phyloP scores from a whole-genome alignment of 1,139 yeast genomes.

The Pneumocystis oryctolagi region DNA sequence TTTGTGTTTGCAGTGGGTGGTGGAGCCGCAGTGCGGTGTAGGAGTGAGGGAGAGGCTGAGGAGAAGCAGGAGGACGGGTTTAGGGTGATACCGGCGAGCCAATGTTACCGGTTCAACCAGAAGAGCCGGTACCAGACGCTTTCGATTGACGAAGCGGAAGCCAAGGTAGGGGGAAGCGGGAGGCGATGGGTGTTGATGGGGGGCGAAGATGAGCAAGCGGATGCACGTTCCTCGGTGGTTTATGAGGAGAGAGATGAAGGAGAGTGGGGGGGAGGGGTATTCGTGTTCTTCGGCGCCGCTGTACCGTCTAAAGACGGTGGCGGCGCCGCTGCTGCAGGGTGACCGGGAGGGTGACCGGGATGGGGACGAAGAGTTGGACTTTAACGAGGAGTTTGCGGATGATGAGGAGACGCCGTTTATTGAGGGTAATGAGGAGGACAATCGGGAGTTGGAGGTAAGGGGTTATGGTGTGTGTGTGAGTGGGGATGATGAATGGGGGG shows the following conservation, averaged over 20 bases:
- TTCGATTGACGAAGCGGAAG: constrained; percentile 92
- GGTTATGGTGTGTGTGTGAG: no score
- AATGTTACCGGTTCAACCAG: constrained; percentile 84
- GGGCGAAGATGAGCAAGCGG: constrained; percentile 32
- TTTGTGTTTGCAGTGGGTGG: constrained; percentile 27
- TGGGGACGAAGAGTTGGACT: constrained; percentile 85
- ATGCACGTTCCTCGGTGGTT: constrained; percentile 72
- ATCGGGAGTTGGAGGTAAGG: constrained; percentile 56
- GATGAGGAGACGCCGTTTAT: constrained; percentile 97
- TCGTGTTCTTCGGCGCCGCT: constrained; percentile 9
- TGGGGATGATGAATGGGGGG: no score
- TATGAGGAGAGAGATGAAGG: constrained; percentile 54
- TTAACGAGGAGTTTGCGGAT: constrained; percentile 93
- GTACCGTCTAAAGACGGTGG: constrained; percentile 15
- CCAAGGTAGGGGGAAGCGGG: not conserved
- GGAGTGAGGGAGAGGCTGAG: not conserved
- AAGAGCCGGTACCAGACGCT: constrained; percentile 85
- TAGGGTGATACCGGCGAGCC: constrained; percentile 33
- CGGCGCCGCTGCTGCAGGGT: no score
- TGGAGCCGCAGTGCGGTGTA: no score
- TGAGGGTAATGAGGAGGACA: constrained; percentile 94
- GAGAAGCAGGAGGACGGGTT: constrained; percentile 5
- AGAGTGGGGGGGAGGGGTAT: constrained; percentile 20
- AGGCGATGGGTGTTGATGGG: not conserved
- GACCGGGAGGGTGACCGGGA: constrained; percentile 52